Evolutionary conservation across 495 filamentous ascomycete genomes (phyloP).

Genomic region (Tuber microsphaerosporum): DNA sequence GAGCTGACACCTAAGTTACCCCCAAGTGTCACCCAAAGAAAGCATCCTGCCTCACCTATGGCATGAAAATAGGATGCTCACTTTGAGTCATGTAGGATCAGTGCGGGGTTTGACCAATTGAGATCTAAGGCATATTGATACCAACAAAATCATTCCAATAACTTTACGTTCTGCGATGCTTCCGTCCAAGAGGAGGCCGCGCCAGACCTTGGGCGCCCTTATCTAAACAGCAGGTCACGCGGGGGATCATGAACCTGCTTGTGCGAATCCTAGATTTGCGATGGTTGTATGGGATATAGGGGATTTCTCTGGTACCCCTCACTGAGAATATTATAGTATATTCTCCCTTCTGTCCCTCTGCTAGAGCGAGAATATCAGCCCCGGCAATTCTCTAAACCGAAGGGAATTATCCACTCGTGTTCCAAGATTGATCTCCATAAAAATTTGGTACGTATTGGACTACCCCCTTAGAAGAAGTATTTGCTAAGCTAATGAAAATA

Average conservation of each 20-base stretch:
- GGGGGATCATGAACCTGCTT: not conserved
- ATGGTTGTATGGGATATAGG: accelerated
- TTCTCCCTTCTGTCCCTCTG: not conserved
- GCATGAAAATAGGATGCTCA: not conserved
- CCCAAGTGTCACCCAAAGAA: not conserved
- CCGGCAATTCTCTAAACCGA: not conserved
- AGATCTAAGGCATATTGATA: not conserved
- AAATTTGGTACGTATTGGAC: not conserved
- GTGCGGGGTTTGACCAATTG: not conserved
- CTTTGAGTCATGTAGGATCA: not conserved
- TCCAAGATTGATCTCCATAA: not conserved
- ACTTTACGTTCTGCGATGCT: not conserved
- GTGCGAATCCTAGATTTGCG: not conserved
- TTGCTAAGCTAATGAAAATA: not conserved
- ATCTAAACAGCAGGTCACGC: not conserved
- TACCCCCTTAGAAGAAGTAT: not conserved
- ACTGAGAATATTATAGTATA: not conserved
- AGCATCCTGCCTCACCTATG: not conserved
- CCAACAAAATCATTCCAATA: not conserved
- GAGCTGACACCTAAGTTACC: not conserved
- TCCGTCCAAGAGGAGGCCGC: not conserved
- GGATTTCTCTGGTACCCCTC: not conserved
- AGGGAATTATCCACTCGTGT: not conserved
- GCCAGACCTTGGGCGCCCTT: not conserved
- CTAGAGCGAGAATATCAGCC: not conserved